Conservation (phyloP, 2,329 filamentous ascomycete genomes). For the Fusarium papillatum region DNA sequence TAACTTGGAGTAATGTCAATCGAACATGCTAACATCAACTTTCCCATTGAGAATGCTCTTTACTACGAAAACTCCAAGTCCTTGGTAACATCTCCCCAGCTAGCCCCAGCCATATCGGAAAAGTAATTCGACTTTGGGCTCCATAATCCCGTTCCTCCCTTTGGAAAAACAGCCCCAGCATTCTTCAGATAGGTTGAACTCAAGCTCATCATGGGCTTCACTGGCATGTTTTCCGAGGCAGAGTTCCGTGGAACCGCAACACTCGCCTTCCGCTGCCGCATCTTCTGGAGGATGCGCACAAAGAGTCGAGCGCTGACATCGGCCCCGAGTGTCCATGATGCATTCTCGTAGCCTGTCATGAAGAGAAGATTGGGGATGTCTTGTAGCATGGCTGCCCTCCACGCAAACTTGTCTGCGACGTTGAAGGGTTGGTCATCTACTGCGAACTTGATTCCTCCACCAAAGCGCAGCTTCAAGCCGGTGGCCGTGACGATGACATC, state of each 20-base stretch:
- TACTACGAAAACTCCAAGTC: conserved; percentile 34
- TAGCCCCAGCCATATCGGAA: conserved; percentile 45
- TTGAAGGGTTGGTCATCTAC: conserved; percentile 64
- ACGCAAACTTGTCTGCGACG: conserved; percentile 62
- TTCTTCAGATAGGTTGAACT: conserved; percentile 65
- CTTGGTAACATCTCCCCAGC: conserved; percentile 45
- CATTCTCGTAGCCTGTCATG: conserved; percentile 71
- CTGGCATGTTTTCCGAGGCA: conserved; percentile 50
- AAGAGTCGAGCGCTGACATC: conserved; percentile 66
- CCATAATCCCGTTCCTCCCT: conserved; percentile 55
- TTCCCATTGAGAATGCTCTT: background rate
- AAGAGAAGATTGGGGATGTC: conserved; percentile 72
- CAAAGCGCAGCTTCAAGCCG: conserved; percentile 69
- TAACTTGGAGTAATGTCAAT: background rate
- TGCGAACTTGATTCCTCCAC: conserved; percentile 63
- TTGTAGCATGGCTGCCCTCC: conserved; percentile 73
- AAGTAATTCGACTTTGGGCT: conserved; percentile 48
- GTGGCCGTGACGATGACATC: conserved; percentile 78
- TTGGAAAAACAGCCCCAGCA: conserved; percentile 58
- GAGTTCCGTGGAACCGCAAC: conserved; percentile 59
- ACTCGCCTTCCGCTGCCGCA: conserved; percentile 58
- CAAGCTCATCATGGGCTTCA: conserved; percentile 56
- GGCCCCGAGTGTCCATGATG: conserved; percentile 73
- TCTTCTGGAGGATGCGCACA: conserved; percentile 63
- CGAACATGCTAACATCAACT: background rate